These are phyloP conservation scores for Cochlearia excelsa DNA, from an alignment of 345 rosid species.

Conservation along the genomic window DNA sequence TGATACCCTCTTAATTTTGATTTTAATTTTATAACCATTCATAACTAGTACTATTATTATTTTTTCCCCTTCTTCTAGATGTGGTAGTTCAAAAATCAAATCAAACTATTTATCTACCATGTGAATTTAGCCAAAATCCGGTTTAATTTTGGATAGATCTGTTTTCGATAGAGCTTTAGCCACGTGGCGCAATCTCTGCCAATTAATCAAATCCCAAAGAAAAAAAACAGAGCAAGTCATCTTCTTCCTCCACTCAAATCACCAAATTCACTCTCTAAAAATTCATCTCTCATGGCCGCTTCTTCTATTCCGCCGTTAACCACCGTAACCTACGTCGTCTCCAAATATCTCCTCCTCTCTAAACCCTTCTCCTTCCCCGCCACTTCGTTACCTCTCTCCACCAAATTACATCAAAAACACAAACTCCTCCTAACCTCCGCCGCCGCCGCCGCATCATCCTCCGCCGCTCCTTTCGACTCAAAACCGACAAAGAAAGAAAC, in stretches of 20 bases:
- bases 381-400: slow-evolving; percentile 32
- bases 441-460: slow-evolving; percentile 19
- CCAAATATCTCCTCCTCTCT: slow-evolving; percentile 23
- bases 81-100: no score
- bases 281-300: slow-evolving; percentile 34
- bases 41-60: no score
- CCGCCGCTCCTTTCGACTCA: slow-evolving; percentile 26
- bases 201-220: slow-evolving; percentile 7
- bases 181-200: slow-evolving; percentile 29
- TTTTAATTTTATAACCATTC: no score
- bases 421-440: slow-evolving; percentile 28
- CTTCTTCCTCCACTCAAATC: slow-evolving; percentile 4
- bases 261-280: background rate
- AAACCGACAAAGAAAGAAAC: slow-evolving; percentile 55
- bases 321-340: slow-evolving; percentile 16
- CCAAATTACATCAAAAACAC: slow-evolving; percentile 45
- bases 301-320: slow-evolving; percentile 26
- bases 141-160: slow-evolving; percentile 9
- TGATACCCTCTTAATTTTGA: no score
- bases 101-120: no score
- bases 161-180: slow-evolving; percentile 8
- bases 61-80: no score
- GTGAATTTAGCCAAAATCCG: no score
- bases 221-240: background rate
- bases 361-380: slow-evolving; percentile 28